These are phyloP conservation scores for Extremus antarcticus DNA, from an alignment of 495 filamentous ascomycete genomes.

Conservation along the genomic window DNA sequence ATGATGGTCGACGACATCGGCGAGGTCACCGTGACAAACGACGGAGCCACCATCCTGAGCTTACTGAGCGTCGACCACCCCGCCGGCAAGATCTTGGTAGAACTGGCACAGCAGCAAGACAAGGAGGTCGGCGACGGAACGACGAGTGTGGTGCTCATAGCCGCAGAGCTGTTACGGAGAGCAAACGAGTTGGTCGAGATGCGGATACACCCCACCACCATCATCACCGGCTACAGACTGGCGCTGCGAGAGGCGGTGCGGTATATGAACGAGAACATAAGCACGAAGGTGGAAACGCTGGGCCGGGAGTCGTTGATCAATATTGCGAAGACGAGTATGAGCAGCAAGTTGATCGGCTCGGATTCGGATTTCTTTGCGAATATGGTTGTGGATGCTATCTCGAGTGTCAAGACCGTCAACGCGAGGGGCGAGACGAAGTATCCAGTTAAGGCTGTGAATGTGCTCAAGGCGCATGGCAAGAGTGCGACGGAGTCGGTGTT, in stretches of 20 bases:
- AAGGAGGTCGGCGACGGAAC: conserved; percentile 97
- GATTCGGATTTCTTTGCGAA: conserved; percentile 96
- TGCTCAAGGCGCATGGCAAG: conserved; percentile 96
- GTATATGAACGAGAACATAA: conserved; percentile 97
- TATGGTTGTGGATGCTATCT: conserved; percentile 94
- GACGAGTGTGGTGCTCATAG: conserved; percentile 94
- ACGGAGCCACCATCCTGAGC: conserved; percentile 91
- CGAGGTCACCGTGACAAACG: conserved; percentile 98
- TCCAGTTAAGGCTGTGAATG: conserved; percentile 97
- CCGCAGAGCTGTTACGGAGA: conserved; percentile 84
- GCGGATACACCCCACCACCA: conserved; percentile 98
- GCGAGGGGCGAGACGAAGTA: conserved; percentile 87
- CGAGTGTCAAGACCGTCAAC: conserved; percentile 85
- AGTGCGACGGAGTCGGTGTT: conserved; percentile 77
- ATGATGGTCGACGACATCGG: conserved; percentile 99
- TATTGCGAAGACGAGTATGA: conserved; percentile 99
- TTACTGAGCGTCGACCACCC: conserved; percentile 95
- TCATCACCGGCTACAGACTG: conserved; percentile 95
- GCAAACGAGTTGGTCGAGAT: conserved; percentile 99
- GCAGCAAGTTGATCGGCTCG: conserved; percentile 92
- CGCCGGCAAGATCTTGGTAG: conserved; percentile 95
- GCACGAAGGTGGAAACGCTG: conserved; percentile 83
- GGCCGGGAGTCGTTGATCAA: conserved; percentile 81
- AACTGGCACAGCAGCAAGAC: conserved; percentile 96
- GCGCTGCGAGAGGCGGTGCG: conserved; percentile 92